Conservation (phyloP, 306 rosid genomes). For the Rubus idaeus region DNA sequence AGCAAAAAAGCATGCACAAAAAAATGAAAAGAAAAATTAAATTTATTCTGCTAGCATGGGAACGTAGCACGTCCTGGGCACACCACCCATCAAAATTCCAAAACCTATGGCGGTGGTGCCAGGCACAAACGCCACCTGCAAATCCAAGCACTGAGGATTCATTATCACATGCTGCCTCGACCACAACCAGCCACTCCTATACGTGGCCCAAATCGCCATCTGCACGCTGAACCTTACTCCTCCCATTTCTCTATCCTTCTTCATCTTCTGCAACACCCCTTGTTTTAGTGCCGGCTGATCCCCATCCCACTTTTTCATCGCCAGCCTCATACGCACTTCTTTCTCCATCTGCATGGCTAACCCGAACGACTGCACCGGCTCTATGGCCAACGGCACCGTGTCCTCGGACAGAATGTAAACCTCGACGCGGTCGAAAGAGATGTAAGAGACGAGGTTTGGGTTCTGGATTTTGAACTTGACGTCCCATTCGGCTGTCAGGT, state of each 20-base stretch:
- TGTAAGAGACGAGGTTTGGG: neutral
- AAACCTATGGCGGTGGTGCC: constrained; percentile 14
- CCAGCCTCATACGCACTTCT: neutral
- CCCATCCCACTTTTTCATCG: constrained; percentile 3
- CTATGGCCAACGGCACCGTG: neutral
- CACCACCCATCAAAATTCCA: constrained; percentile 12
- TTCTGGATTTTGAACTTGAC: neutral
- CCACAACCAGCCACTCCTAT: constrained; percentile 1
- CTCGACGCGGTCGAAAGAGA: constrained; percentile 7
- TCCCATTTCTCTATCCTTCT: constrained; percentile 3
- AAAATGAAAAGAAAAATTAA: too few relatives aligned
- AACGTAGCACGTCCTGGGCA: constrained; percentile 14
- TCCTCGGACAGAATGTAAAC: constrained; percentile 5
- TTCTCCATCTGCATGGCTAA: neutral
- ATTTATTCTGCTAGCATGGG: constrained; percentile 11
- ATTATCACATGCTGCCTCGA: constrained; percentile 3
- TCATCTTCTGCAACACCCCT: constrained; percentile 11
- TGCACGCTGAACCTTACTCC: neutral
- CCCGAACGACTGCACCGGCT: neutral
- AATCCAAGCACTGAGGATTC: constrained; percentile 15
- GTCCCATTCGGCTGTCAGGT: constrained; percentile 16
- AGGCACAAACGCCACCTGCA: constrained; percentile 10
- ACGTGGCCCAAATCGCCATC: constrained; percentile 16
- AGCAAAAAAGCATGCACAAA: neutral
- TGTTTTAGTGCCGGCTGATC: constrained; percentile 13